Evolutionary conservation across 169 alveolate species (phyloP), one percentile per base, ranked within the genome.

Genomic region (Plasmodium sp.): DNA sequence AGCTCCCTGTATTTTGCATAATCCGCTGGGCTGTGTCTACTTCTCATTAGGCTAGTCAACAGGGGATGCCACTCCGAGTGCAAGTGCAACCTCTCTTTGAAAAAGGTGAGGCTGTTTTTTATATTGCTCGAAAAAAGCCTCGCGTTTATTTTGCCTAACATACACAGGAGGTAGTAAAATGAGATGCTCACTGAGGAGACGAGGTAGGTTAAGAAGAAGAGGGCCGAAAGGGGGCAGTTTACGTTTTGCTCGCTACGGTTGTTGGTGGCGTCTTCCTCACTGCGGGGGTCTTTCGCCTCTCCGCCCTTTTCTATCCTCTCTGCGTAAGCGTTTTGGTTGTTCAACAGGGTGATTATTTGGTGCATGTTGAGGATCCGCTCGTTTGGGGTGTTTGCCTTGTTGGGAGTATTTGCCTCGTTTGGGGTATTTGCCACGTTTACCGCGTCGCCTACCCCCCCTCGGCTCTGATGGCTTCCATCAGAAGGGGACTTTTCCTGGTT

Each of bases 21-120:
- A 39, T 54, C 48, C 1, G 43, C 54, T 31, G 81, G 39, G 7
- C 18, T 88, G 16, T 88, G 67, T 67, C 71, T 79, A 58, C 62
- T 45, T 88, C 10, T 36, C 45, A 88, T 88, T 39, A 88, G 27
- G 22, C 51, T 39, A 18, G 34, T n/a, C 22, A 88, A 54, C 72
- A 88, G n/a, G n/a, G 62, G 10, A 58, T 88, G 58, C 94, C 86
- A 88, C 34, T 88, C 83, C 5, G 94, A 88, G 48, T 88, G 71
- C 10, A 88, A 22, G 34, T 58, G 33, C 14, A 39, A 77, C 5
- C 75, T 77, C 9, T 88, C 83, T 79, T 88, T 88, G 31, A 88
- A 56, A 22, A 72, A 58, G 9, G 12, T 51, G 31, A 88, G 73
- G 4, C 56, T 56, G 51, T 27, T 54, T 56, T 77, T 79, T 73